These are phyloP conservation scores for Saccharomyces hybrid DNA, from an alignment of 1,139 yeast genomes.

Conservation along the genomic window DNA sequence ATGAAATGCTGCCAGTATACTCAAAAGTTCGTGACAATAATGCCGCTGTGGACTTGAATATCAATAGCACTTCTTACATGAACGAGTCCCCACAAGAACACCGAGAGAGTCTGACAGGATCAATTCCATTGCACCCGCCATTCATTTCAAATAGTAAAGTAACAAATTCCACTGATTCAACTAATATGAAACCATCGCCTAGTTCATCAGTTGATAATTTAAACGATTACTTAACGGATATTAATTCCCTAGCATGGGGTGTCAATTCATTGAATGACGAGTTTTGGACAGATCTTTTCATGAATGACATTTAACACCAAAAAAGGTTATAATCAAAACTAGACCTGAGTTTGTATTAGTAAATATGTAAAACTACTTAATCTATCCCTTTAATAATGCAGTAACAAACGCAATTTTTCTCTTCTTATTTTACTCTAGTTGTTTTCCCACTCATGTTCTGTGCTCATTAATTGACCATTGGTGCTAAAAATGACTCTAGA, in stretches of 20 bases:
- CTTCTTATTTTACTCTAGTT: background rate
- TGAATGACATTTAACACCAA: slow-evolving; percentile 12
- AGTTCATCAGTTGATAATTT: slow-evolving; percentile 19
- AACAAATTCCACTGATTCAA: slow-evolving; percentile 1
- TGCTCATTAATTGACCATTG: slow-evolving; percentile 21
- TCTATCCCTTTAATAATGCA: background rate
- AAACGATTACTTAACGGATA: slow-evolving; percentile 23
- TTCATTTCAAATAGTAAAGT: background rate
- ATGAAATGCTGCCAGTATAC: slow-evolving; percentile 1
- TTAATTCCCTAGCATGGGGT: slow-evolving; percentile 23
- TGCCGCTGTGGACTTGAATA: background rate
- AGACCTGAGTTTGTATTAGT: no score
- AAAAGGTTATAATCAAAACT: background rate
- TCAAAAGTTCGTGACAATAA: background rate
- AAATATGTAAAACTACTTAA: background rate
- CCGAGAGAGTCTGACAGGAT: background rate
- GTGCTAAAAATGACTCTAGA: slow-evolving; percentile 27
- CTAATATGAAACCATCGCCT: slow-evolving; percentile 12
- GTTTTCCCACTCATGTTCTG: background rate
- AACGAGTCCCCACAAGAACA: background rate
- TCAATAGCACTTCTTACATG: background rate
- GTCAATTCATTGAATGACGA: slow-evolving; percentile 28
- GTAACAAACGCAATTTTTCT: background rate
- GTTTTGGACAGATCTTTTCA: slow-evolving; percentile 28
- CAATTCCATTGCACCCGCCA: background rate